These are phyloP conservation scores for Didymella keratinophila DNA, from an alignment of 2,329 filamentous ascomycete species.

Conservation along the genomic window DNA sequence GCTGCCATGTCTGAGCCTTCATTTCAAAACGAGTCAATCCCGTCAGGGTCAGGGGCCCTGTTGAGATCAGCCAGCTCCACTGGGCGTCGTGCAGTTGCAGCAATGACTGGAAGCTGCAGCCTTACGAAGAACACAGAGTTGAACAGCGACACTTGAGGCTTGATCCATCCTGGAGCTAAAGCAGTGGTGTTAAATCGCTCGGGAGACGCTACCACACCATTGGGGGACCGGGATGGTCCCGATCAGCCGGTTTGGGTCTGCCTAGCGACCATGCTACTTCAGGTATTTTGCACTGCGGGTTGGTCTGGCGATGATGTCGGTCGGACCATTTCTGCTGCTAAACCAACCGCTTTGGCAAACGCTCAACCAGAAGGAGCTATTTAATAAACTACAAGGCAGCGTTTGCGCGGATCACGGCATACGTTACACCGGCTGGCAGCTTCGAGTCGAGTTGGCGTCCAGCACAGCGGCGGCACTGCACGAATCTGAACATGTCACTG, in stretches of 20 bases:
- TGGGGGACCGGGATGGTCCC: slow-evolving; percentile 33
- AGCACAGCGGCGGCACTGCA: slow-evolving; percentile 38
- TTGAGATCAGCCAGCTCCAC: slow-evolving; percentile 5
- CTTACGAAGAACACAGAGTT: slow-evolving; percentile 6
- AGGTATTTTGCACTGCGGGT: slow-evolving; percentile 25
- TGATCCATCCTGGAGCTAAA: slow-evolving; percentile 14
- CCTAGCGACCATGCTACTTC: slow-evolving; percentile 29
- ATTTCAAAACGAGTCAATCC: slow-evolving; percentile 17
- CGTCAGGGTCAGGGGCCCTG: slow-evolving; percentile 11
- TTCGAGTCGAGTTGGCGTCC: slow-evolving; percentile 28
- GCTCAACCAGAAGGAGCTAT: slow-evolving; percentile 27
- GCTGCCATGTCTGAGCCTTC: slow-evolving; percentile 18
- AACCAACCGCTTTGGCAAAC: slow-evolving; percentile 32
- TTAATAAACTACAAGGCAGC: slow-evolving; percentile 31
- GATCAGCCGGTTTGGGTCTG: slow-evolving; percentile 29
- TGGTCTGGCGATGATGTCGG: slow-evolving; percentile 31
- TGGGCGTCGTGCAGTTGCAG: background rate
- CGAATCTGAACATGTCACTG: slow-evolving; percentile 39
- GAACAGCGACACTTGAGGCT: slow-evolving; percentile 22
- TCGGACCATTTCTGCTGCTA: slow-evolving; percentile 27
- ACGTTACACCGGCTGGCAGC: slow-evolving; percentile 34
- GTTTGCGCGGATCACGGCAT: slow-evolving; percentile 36
- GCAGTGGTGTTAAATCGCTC: slow-evolving; percentile 23
- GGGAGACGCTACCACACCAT: slow-evolving; percentile 33
- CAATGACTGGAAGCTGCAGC: slow-evolving; percentile 3